phyloP scores from a whole-genome alignment of 805 yeast species.

The Candida ortonii region DNA sequence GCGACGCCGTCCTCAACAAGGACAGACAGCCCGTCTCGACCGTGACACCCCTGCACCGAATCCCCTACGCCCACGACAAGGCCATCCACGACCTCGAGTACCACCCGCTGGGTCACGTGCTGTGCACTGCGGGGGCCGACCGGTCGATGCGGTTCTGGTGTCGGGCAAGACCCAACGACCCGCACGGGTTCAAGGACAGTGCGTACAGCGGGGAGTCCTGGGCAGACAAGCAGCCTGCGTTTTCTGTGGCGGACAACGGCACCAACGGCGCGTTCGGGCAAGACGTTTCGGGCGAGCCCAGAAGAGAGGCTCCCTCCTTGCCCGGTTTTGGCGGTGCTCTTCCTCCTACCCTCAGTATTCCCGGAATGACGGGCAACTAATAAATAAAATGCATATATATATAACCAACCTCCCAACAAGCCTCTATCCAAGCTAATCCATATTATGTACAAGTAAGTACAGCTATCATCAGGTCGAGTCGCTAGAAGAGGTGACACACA shows the following conservation, averaged over 20 bases:
- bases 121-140: slow-evolving; percentile 92
- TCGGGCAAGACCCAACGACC: slow-evolving; percentile 87
- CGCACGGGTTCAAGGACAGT: slow-evolving; percentile 75
- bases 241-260: slow-evolving; percentile 11
- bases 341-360: slow-evolving; percentile 18
- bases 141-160: slow-evolving; percentile 93
- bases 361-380: slow-evolving; percentile 15
- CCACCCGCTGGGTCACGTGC: slow-evolving; percentile 90
- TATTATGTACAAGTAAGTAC: neutral
- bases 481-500: slow-evolving; percentile 3
- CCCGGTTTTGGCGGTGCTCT: slow-evolving; percentile 20
- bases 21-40: slow-evolving; percentile 26
- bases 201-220: slow-evolving; percentile 55
- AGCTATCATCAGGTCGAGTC: no score
- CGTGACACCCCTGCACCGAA: slow-evolving; percentile 42
- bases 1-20: slow-evolving; percentile 21
- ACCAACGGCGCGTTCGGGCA: no score
- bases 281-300: no score
- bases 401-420: neutral
- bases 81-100: slow-evolving; percentile 87
- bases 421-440: neutral
- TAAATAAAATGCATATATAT: neutral
- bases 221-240: slow-evolving; percentile 25
- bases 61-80: slow-evolving; percentile 93
- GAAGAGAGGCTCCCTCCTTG: no score